Evolutionary conservation across 176 grass and related monocot genomes (phyloP), one percentile per base, ranked within the genome.

Genomic region (Saccharum spontaneum): DNA sequence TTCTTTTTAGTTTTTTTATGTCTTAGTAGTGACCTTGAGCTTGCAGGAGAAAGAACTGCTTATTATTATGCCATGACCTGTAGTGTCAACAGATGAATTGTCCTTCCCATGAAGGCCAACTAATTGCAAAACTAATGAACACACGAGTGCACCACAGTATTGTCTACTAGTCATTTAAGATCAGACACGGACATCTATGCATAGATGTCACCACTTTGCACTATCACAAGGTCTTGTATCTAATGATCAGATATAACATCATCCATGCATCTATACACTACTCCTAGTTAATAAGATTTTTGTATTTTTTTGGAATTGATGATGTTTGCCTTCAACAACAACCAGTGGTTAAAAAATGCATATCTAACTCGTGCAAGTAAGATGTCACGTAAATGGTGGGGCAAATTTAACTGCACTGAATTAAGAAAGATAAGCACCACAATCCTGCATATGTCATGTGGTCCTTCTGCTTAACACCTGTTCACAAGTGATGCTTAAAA

Each of bases 321-420:
- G 67, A 2, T 38, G 17, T 31, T 7, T 73, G 31, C 66, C 3
- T 77, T 85, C 14, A 49, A 16, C 36, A 82, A 28, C 43, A 69
- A 46, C 10, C 8, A 31, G 20, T 76, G 7, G 16, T 72, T 69
- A 46, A 50, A 63, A 73, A 89, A 73, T 84, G 33, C 24, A 13
- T 44, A 79, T 41, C 44, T 80, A 75, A 85, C 46, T 57, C 48
- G 20, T 85, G 22, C 67, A 69, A 75, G 46, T 80, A 80, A 75
- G 76, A 60, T 89, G 82, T 85, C 69, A 10, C 37, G 0, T 79
- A 46, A 16, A 69, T 16, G 82, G 63, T 73, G 66, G 49, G 20
- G 26, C 36, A 69, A 30, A 28, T 30, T 17, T 89, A 75, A 71
- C 48, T 73, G 24, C 37, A 30, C 34, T 80, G 38, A 79, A 28